These are phyloP conservation scores for Pleurotus djamor DNA, from an alignment of 768 basidiomycete genomes.

Conservation along the genomic window DNA sequence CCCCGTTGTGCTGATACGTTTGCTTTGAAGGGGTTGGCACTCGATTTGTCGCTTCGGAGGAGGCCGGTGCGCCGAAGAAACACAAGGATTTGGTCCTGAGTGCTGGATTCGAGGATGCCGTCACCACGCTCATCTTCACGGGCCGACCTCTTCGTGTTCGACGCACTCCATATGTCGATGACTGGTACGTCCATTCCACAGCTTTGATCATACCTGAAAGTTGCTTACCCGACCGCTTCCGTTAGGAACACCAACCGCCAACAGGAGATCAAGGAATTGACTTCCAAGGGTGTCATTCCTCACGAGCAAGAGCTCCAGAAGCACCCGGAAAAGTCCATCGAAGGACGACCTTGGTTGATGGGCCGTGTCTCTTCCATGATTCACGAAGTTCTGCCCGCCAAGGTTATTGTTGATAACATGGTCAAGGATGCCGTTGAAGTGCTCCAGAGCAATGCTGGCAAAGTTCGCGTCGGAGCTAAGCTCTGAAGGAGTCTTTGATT, in stretches of 20 bases:
- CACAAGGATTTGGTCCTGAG: conserved; percentile 80
- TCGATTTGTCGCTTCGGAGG: conserved; percentile 79
- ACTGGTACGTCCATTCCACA: conserved; percentile 55
- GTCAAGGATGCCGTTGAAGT: conserved; percentile 35
- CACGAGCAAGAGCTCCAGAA: conserved; percentile 66
- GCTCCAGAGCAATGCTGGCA: conserved; percentile 31
- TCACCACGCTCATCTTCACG: conserved; percentile 86
- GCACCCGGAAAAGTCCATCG: conserved; percentile 77
- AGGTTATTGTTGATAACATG: conserved; percentile 84
- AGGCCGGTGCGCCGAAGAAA: conserved; percentile 78
- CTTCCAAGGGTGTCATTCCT: conserved; percentile 82
- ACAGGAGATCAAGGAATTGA: conserved; percentile 80
- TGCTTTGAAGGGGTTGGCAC: conserved; percentile 68
- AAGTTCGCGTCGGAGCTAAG: conserved; percentile 42
- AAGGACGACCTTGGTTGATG: conserved; percentile 75
- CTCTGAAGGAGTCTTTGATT: conserved; percentile 26
- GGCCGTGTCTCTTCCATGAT: conserved; percentile 78
- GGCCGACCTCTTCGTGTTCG: conserved; percentile 87
- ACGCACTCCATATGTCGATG: conserved; percentile 80
- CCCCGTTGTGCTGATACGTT: background rate
- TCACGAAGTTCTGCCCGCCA: conserved; percentile 76
- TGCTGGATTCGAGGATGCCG: conserved; percentile 75
- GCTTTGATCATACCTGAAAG: background rate
- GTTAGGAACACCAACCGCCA: conserved; percentile 74
- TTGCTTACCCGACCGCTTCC: background rate